Evolutionary conservation across 169 alveolate genomes (phyloP).

Genomic region (Plasmodium knowlesi): DNA sequence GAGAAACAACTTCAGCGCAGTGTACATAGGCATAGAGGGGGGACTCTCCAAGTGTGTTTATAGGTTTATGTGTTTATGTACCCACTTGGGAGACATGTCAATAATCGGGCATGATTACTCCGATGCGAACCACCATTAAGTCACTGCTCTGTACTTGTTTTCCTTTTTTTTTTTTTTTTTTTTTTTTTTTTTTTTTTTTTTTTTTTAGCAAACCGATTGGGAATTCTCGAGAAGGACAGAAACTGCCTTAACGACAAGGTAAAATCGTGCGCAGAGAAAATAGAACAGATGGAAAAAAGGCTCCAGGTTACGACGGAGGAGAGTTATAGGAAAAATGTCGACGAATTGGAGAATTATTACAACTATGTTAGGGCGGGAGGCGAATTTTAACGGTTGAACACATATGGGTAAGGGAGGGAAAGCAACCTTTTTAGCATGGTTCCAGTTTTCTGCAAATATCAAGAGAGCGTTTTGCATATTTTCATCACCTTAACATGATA

Average conservation of each 20-base stretch:
- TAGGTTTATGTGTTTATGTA: neutral
- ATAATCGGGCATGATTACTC: neutral
- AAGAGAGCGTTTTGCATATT: neutral
- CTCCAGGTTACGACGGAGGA: neutral
- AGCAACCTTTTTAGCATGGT: neutral
- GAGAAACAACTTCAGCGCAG: neutral
- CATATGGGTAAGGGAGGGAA: neutral
- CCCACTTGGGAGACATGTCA: neutral
- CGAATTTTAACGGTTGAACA: neutral
- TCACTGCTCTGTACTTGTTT: neutral
- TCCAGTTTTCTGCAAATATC: neutral
- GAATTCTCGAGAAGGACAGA: slow-evolving; percentile 16
- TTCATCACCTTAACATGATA: neutral
- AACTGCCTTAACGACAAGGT: neutral
- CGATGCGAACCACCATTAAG: neutral
- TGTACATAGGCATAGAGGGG: neutral
- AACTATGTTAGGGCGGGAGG: neutral
- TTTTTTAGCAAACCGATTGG: slow-evolving; percentile 10
- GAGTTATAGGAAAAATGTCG: slow-evolving; percentile 9
- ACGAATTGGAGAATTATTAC: slow-evolving; percentile 34
- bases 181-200: neutral
- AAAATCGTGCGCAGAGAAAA: neutral
- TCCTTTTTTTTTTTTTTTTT: neutral
- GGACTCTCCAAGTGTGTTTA: neutral
- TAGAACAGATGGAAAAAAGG: slow-evolving; percentile 22